Conservation (phyloP, 1,284 basidiomycete genomes). For the Malassezia brasiliensis region DNA sequence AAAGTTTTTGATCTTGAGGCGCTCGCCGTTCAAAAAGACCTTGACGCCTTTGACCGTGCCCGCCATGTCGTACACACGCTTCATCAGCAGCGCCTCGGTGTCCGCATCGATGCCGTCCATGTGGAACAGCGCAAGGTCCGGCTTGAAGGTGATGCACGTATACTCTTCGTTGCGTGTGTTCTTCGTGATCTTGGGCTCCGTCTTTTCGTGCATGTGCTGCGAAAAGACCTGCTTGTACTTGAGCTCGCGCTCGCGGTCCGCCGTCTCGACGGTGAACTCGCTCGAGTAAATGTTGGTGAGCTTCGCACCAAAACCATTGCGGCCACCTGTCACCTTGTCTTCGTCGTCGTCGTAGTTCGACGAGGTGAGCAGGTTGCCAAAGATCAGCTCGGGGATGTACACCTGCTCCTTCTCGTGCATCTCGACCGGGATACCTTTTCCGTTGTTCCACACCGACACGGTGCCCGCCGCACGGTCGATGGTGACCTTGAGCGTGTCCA, state of each 20-base stretch:
- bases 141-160: slow-evolving; percentile 89
- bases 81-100: slow-evolving; percentile 76
- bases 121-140: slow-evolving; percentile 81
- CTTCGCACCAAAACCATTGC: slow-evolving; percentile 94
- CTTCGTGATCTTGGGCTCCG: slow-evolving; percentile 76
- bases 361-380: slow-evolving; percentile 86
- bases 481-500: slow-evolving; percentile 50
- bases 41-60: slow-evolving; percentile 89
- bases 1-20: slow-evolving; percentile 87
- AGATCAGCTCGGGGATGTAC: slow-evolving; percentile 95
- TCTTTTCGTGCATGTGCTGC: slow-evolving; percentile 82
- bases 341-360: slow-evolving; percentile 99
- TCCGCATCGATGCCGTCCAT: slow-evolving; percentile 89
- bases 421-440: slow-evolving; percentile 86
- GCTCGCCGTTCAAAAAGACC: slow-evolving; percentile 84
- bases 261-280: slow-evolving; percentile 95
- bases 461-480: slow-evolving; percentile 74
- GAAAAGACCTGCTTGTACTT: slow-evolving; percentile 95
- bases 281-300: slow-evolving; percentile 96
- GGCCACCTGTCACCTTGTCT: slow-evolving; percentile 95
- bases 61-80: slow-evolving; percentile 94
- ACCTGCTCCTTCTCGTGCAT: slow-evolving; percentile 86
- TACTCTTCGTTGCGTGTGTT: slow-evolving; percentile 65
- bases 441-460: slow-evolving; percentile 93
- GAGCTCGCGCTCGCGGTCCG: slow-evolving; percentile 72